Conservation (phyloP, 148 eudicot genomes). For the Rhododendron molle region DNA sequence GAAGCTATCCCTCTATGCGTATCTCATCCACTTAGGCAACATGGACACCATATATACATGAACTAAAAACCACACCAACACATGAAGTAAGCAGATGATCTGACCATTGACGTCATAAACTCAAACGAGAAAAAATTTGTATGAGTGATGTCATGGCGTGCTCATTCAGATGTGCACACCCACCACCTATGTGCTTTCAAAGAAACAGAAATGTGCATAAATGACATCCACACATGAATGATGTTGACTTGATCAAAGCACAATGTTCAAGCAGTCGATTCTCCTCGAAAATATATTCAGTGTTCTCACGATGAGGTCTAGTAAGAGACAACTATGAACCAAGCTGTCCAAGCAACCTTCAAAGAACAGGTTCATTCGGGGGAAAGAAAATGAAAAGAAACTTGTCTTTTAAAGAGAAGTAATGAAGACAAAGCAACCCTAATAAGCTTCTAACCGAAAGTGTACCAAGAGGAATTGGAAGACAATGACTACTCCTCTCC, state of each 20-base stretch:
- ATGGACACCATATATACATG: not conserved
- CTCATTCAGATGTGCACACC: not conserved
- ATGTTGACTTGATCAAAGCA: not conserved
- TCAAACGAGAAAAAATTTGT: not conserved
- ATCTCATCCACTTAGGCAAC: not conserved
- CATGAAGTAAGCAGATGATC: not conserved
- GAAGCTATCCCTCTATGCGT: not conserved
- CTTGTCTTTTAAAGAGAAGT: not conserved
- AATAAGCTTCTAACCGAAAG: not conserved
- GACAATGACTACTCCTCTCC: not conserved
- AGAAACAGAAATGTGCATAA: not conserved
- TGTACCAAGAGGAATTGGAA: not conserved
- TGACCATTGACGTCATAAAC: not conserved
- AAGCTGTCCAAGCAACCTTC: not conserved
- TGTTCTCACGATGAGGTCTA: not conserved
- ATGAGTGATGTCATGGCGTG: not conserved
- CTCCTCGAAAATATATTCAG: not conserved
- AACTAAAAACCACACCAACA: not conserved
- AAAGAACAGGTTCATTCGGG: not conserved
- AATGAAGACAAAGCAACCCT: not conserved
- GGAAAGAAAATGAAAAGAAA: not conserved
- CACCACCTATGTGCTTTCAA: no score
- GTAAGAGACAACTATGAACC: not conserved
- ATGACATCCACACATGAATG: not conserved
- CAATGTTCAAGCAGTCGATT: not conserved